Percentiles rank a stretch among this genome's conserved stretches.
These are phyloP conservation scores for Wolfiporia cocos DNA, from an alignment of 1,284 basidiomycete genomes.

Conservation along the genomic window DNA sequence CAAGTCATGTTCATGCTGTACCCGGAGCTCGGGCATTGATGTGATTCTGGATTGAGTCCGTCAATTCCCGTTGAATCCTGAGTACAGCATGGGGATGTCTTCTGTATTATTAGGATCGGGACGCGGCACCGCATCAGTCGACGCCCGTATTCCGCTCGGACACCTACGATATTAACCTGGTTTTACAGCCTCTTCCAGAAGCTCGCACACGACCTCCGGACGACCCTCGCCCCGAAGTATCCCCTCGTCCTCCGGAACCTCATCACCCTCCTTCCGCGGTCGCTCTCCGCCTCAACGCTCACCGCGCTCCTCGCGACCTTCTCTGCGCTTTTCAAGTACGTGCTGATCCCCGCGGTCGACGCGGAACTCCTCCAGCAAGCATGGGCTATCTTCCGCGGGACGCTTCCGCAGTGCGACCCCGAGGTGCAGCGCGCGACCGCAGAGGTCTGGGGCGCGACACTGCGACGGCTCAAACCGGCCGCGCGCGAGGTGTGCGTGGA, in stretches of 20 bases:
- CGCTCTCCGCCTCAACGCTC: slow-evolving; percentile 53
- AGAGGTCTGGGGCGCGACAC: slow-evolving; percentile 71
- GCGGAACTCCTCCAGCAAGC: slow-evolving; percentile 47
- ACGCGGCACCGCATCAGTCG: too few species aligned
- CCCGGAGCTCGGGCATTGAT: too few species aligned
- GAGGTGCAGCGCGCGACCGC: slow-evolving; percentile 69
- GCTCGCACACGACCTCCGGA: slow-evolving; percentile 68
- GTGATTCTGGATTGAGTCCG: too few species aligned
- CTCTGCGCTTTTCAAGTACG: slow-evolving; percentile 60
- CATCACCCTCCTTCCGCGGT: slow-evolving; percentile 50
- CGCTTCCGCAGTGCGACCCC: slow-evolving; percentile 51
- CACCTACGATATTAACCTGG: slow-evolving; percentile 4
- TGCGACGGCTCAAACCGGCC: slow-evolving; percentile 55
- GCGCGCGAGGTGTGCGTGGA: slow-evolving; percentile 45
- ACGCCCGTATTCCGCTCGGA: too few species aligned
- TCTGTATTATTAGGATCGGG: too few species aligned
- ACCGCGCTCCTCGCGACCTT: slow-evolving; percentile 60
- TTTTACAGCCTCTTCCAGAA: slow-evolving; percentile 62
- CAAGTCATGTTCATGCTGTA: too few species aligned
- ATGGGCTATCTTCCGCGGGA: slow-evolving; percentile 45
- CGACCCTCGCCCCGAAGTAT: slow-evolving; percentile 59
- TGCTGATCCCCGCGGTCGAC: slow-evolving; percentile 53
- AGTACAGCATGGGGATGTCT: too few species aligned
- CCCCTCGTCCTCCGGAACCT: slow-evolving; percentile 44
- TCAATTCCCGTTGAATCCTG: too few species aligned